Evolutionary conservation across 2,329 filamentous ascomycete genomes (phyloP).

Genomic region (Pseudopyrenochaeta lycopersici): DNA sequence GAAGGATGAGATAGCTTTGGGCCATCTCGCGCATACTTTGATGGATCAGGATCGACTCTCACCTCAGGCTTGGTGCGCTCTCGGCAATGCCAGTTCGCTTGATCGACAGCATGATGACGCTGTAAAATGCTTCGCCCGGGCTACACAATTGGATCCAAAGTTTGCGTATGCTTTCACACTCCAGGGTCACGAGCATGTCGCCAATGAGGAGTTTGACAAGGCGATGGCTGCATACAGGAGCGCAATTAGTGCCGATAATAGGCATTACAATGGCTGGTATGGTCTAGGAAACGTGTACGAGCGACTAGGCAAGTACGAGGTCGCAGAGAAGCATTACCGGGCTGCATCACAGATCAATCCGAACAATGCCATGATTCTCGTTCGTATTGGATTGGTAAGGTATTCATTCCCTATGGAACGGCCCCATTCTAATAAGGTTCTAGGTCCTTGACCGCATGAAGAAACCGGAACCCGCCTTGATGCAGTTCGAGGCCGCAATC

Average conservation of each 20-base stretch:
- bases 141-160: slow-evolving; percentile 86
- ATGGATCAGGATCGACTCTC: slow-evolving; percentile 87
- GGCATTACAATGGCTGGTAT: slow-evolving; percentile 99
- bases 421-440: neutral
- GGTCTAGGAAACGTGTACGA: slow-evolving; percentile 84
- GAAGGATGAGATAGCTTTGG: slow-evolving; percentile 89
- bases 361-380: slow-evolving; percentile 89
- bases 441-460: slow-evolving; percentile 81
- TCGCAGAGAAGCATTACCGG: slow-evolving; percentile 90
- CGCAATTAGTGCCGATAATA: slow-evolving; percentile 83
- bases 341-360: slow-evolving; percentile 90
- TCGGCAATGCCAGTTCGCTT: slow-evolving; percentile 94
- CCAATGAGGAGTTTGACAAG: slow-evolving; percentile 97
- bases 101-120: slow-evolving; percentile 94
- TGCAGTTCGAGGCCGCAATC: slow-evolving; percentile 83
- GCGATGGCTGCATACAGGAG: slow-evolving; percentile 86
- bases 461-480: slow-evolving; percentile 78
- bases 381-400: slow-evolving; percentile 84
- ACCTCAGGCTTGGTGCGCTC: slow-evolving; percentile 93
- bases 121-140: slow-evolving; percentile 90
- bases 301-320: slow-evolving; percentile 88
- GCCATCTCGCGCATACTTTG: slow-evolving; percentile 89
- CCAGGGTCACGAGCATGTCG: slow-evolving; percentile 93
- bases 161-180: slow-evolving; percentile 97
- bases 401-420: too few species aligned